Evolutionary conservation across 1,139 yeast species (phyloP), one percentile per base, ranked within the genome.

Genomic region (Keqinozyma sinolaborantium): DNA sequence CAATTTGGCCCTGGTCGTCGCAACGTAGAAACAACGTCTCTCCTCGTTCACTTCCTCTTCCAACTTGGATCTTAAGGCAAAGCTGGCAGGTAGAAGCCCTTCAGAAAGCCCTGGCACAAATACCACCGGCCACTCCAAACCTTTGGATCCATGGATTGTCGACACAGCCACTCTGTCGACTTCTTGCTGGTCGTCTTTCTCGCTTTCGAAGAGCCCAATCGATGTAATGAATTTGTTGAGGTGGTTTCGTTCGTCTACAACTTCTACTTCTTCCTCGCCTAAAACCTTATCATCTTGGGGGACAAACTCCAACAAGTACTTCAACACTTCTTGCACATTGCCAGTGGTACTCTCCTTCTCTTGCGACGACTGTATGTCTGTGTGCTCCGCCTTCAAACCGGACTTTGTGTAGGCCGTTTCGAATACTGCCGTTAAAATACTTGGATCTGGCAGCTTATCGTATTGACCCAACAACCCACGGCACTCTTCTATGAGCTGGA

Each of bases 71-170:
- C 47, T 58, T 11, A 46, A 43, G 16, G 68, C 71, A 51, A 63
- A 64, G 21, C 53, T 51, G 26, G 69, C 74, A 16, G 87, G 88
- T n/a, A 80, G 57, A 5, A 68, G 50, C 1, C 79, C 78, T 30
- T 82, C 85, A 11, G 75, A 64, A 16, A 83, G 58, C 0, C 83
- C 81, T 1, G 95, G 90, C 9, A 87, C 73, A 50, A 87, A 85
- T 0, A 92, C 97, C 4, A 84, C 75, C 0, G 95, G 92, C 97
- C 97, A 92, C 54, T 92, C 97, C 4, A 88, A 64, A 1, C 97
- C 97, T 51, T 92, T 92, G 2, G 97, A 79, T 0, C 90, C 87
- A 54, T 92, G 98, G 10, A 92, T 83, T 0, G 97, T 92, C 0
- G 90, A 80, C 1, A 71, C 30, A 31, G 73, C 51, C 0, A 75